A percentile compares a stretch with the other conserved stretches of the same genome.
Conservation (phyloP, 176 grass and related monocot species). For the Carex cristatella region DNA sequence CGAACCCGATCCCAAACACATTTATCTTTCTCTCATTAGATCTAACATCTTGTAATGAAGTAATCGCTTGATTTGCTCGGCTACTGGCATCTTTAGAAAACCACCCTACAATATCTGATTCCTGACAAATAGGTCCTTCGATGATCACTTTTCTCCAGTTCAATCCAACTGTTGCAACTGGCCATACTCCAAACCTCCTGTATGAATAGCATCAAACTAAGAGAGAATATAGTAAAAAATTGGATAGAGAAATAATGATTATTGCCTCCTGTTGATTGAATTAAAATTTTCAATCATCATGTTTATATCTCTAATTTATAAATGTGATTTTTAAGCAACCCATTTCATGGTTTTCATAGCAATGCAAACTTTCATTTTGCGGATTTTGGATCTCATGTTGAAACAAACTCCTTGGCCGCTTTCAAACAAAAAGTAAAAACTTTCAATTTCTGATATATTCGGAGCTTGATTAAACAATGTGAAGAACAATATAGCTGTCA, state of each 20-base stretch:
- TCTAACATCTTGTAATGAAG: constrained; percentile 9
- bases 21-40: constrained; percentile 29
- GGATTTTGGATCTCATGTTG: background rate
- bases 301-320: background rate
- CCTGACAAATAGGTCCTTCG: constrained; percentile 43
- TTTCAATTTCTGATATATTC: background rate
- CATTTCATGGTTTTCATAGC: background rate
- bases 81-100: constrained; percentile 28
- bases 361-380: background rate
- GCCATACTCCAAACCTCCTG: constrained; percentile 56
- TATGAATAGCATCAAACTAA: background rate
- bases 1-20: constrained; percentile 44
- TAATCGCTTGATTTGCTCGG: background rate
- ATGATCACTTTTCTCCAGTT: constrained; percentile 27
- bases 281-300: background rate
- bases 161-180: constrained; percentile 29
- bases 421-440: background rate
- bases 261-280: background rate
- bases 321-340: background rate
- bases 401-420: background rate
- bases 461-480: background rate
- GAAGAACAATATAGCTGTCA: background rate
- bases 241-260: too few species aligned
- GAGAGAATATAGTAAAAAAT: background rate
- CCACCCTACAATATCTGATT: constrained; percentile 44